A percentile compares a stretch with the other conserved stretches of the same genome.
phyloP scores from a whole-genome alignment of 768 basidiomycete species.

The Leccinum longicurvipes region DNA sequence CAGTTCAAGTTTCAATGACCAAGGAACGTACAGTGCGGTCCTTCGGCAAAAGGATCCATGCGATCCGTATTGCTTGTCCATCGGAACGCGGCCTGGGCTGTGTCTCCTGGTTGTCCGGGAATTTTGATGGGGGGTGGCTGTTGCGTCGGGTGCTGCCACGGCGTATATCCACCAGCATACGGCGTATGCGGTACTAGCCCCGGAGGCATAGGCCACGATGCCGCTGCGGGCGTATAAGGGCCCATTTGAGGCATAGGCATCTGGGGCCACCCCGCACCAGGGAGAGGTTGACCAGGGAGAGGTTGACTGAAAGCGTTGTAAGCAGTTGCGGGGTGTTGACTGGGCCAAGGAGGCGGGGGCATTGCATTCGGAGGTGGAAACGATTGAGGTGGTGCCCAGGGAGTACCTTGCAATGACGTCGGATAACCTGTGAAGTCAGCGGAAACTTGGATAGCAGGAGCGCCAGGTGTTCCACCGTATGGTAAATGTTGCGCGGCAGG shows the following conservation, averaged over 20 bases:
- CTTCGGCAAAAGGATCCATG: conserved; percentile 38
- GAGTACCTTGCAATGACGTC: conserved; percentile 19
- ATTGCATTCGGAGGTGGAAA: conserved; percentile 23
- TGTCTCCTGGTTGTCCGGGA: conserved; percentile 22
- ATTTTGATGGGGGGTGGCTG: conserved; percentile 24
- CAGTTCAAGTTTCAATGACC: background rate
- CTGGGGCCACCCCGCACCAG: conserved; percentile 22
- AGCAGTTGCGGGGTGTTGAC: conserved; percentile 17
- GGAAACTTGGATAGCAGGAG: conserved; percentile 15
- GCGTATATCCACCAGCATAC: conserved; percentile 20
- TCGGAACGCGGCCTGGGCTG: conserved; percentile 26
- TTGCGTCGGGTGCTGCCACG: conserved; percentile 27
- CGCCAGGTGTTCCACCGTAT: conserved; percentile 7
- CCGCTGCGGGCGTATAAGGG: conserved; percentile 23
- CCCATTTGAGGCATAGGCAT: conserved; percentile 14
- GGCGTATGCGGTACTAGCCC: conserved; percentile 23
- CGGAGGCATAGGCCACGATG: conserved; percentile 25
- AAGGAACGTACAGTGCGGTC: conserved; percentile 39
- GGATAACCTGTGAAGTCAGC: conserved; percentile 35
- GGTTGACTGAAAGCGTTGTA: conserved; percentile 32
- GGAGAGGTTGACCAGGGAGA: conserved; percentile 33
- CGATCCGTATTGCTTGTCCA: conserved; percentile 31
- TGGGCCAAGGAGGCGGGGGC: conserved; percentile 20
- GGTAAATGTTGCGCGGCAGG: conserved; percentile 10
- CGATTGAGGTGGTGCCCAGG: conserved; percentile 23